Evolutionary conservation across 768 basidiomycete genomes (phyloP).

Genomic region (Trametes coccinea): DNA sequence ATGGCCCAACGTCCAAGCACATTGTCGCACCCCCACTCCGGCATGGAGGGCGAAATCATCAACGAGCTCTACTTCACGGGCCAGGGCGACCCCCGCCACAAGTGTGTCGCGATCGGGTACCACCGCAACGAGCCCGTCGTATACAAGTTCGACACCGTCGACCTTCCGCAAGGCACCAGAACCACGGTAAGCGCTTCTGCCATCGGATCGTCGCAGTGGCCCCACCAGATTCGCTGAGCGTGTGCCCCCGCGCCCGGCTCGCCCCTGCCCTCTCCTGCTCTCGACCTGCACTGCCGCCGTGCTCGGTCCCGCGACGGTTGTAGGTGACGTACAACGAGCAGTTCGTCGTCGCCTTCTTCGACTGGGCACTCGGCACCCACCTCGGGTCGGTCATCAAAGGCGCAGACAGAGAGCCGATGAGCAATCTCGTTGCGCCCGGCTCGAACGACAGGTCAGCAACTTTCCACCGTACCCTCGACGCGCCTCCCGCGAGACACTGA

Average conservation of each 20-base stretch:
- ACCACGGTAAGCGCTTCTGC: conserved; percentile 46
- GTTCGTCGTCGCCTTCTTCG: conserved; percentile 56
- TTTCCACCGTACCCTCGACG: background rate
- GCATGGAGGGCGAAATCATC: background rate
- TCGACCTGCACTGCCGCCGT: conserved; percentile 23
- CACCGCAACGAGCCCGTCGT: conserved; percentile 39
- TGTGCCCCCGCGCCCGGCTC: conserved; percentile 11
- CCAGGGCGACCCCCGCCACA: conserved; percentile 62
- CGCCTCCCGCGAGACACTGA: conserved; percentile 17
- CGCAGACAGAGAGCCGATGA: conserved; percentile 57
- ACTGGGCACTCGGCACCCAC: conserved; percentile 39
- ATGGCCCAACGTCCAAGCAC: background rate
- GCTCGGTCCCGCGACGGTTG: conserved; percentile 30
- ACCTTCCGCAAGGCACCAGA: conserved; percentile 37
- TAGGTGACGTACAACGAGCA: conserved; percentile 28
- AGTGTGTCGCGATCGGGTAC: conserved; percentile 62
- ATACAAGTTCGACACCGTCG: conserved; percentile 66
- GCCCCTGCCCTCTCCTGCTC: conserved; percentile 15
- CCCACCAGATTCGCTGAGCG: conserved; percentile 13
- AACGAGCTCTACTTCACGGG: conserved; percentile 64
- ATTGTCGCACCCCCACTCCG: conserved; percentile 4
- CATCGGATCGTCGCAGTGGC: conserved; percentile 10
- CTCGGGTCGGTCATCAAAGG: conserved; percentile 54
- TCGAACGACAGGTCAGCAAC: conserved; percentile 48
- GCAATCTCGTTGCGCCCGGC: conserved; percentile 57